These are phyloP conservation scores for Lactuca sativa DNA, from an alignment of 129 eudicot species.

Conservation along the genomic window DNA sequence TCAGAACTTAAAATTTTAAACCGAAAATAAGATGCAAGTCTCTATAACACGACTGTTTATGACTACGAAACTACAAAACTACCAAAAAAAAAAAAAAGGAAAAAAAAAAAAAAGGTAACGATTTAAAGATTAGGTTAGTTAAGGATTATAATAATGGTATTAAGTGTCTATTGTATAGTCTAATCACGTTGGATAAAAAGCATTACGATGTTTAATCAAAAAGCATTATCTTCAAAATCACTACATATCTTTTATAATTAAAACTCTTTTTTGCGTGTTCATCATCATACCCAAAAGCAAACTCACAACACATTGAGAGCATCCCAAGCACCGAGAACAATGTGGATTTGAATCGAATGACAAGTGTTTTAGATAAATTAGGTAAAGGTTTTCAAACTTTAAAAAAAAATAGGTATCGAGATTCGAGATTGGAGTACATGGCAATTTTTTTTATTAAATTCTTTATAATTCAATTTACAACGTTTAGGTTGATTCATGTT, in stretches of 20 bases:
- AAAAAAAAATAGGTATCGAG: background rate
- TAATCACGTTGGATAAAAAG: slow-evolving; percentile 21
- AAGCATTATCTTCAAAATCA: slow-evolving; percentile 27
- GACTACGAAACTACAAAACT: background rate
- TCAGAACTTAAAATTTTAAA: no score
- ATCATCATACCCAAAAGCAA: slow-evolving; percentile 18
- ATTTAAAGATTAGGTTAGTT: slow-evolving; percentile 29
- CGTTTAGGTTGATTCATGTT: no score
- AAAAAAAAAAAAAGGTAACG: background rate
- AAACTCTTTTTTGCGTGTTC: slow-evolving; percentile 14
- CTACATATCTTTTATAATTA: slow-evolving; percentile 1
- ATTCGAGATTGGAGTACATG: background rate
- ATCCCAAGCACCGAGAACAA: slow-evolving; percentile 1
- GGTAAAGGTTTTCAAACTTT: background rate
- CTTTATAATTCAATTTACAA: no score
- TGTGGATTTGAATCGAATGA: background rate
- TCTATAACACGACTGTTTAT: background rate
- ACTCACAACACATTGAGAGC: slow-evolving; percentile 24
- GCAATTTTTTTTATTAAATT: no score
- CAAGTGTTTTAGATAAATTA: no score
- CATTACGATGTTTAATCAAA: slow-evolving; percentile 22
- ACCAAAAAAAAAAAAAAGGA: no score
- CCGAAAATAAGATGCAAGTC: no score
- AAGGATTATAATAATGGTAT: slow-evolving; percentile 22
- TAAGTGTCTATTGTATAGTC: slow-evolving; percentile 17